Conservation (phyloP, 2,329 filamentous ascomycete species). For the Paraphoma chrysanthemicola region DNA sequence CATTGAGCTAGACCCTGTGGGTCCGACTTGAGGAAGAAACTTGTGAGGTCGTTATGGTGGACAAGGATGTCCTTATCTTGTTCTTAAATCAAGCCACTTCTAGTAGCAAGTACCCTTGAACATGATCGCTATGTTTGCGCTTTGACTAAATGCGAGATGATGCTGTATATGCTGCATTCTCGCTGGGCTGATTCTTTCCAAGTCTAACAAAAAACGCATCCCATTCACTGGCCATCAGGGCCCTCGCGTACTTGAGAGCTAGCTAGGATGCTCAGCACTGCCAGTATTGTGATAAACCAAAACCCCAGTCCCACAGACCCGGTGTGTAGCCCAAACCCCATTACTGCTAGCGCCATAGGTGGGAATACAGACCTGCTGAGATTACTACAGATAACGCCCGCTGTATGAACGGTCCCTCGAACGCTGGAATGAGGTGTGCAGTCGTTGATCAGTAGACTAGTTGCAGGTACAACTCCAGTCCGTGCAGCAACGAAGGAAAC, state of each 20-base stretch:
- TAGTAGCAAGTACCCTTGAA: too few species aligned
- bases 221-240: too few species aligned
- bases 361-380: conserved; percentile 14
- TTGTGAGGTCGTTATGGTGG: too few species aligned
- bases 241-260: conserved; percentile 8
- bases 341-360: conserved; percentile 7
- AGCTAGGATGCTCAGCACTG: conserved; percentile 30
- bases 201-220: too few species aligned
- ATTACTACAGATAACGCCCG: conserved; percentile 8
- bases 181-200: too few species aligned
- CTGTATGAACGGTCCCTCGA: conserved; percentile 15
- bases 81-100: too few species aligned
- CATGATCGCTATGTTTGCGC: too few species aligned
- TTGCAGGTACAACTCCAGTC: conserved; percentile 19
- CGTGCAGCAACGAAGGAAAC: conserved; percentile 8
- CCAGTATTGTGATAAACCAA: conserved; percentile 11
- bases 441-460: conserved; percentile 18
- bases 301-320: conserved; percentile 16
- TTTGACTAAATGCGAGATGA: too few species aligned
- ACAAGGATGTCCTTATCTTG: too few species aligned
- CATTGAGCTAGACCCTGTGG: too few species aligned
- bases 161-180: too few species aligned
- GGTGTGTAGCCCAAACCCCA: conserved; percentile 6
- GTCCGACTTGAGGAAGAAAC: too few species aligned
- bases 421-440: conserved; percentile 16